These are phyloP conservation scores for Aphanomyces cochlioides DNA, from an alignment of 352 stramenopile species.

Conservation along the genomic window DNA sequence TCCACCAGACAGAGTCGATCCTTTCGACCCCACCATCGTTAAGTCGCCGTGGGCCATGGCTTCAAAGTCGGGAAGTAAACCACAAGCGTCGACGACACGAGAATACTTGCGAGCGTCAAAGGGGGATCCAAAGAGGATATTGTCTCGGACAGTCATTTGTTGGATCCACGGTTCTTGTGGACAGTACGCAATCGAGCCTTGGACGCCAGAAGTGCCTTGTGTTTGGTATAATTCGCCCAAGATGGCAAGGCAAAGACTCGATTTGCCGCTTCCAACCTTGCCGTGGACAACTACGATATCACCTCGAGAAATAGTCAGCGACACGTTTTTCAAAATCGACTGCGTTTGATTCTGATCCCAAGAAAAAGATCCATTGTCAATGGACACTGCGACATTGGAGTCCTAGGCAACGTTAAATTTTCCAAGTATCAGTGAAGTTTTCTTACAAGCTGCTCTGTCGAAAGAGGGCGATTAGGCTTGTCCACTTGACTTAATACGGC, in stretches of 20 bases:
- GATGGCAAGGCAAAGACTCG: conserved; percentile 49
- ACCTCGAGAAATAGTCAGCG: conserved; percentile 38
- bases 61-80: conserved; percentile 47
- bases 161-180: conserved; percentile 94
- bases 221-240: conserved; percentile 47
- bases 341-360: not conserved
- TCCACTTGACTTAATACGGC: conserved; percentile 34
- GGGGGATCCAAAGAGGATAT: conserved; percentile 93
- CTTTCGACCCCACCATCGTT: conserved; percentile 49
- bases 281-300: conserved; percentile 57
- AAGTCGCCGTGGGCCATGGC: conserved; percentile 38
- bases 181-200: conserved; percentile 67
- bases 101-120: conserved; percentile 64
- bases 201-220: conserved; percentile 41
- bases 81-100: conserved; percentile 60
- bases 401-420: not conserved
- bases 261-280: conserved; percentile 55
- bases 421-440: not conserved
- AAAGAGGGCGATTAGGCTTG: not conserved
- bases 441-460: not conserved
- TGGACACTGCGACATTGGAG: not conserved
- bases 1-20: conserved; percentile 52
- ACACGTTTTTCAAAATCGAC: conserved; percentile 2
- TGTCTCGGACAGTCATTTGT: conserved; percentile 94
- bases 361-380: conserved; percentile 20